Evolutionary conservation across 202 grass and related monocot species (phyloP), one percentile per base, ranked within the genome.

Genomic region (Panicum virgatum): DNA sequence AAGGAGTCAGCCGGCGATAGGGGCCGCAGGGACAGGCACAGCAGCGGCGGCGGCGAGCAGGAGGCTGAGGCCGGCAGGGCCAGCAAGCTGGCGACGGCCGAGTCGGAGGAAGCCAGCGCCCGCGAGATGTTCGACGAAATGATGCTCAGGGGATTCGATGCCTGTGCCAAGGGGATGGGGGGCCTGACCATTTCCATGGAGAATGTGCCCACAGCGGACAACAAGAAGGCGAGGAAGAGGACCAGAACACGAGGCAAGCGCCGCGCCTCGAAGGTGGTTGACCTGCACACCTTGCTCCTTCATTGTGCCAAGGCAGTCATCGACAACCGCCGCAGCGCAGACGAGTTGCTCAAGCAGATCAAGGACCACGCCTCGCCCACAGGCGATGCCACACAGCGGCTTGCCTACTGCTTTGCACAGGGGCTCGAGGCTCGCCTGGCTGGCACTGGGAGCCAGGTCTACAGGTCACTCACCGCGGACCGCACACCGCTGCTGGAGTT

Each of bases 381-480:
- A 3, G 90, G 90, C 13, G 84, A 89, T 71, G 90, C 80, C 27
- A 75, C 37, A 3, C 80, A 92, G 72, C 82, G 90, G 65, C 66
- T 92, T 38, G 87, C 87, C 38, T 77, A 92, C 38, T 89, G 81
- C 34, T 92, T 92, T 23, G 68, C 80, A 0, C 87, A 89, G 37
- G 90, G 87, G 30, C 90, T 92, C 14, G 71, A 92, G 34, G 81
- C 84, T 7, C 80, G 90, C 14, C 66, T 92, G 30, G 84, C 76
- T 15, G 90, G 90, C 63, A 92, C 77, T 0, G 90, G 87, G 34
- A 89, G 84, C 76, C 69, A 82, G 23, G 30, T 85, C 39, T 92
- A 92, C 66, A 66, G 84, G 56, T 85, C 82, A 3, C 71, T 91
- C n/a, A 51, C 78, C 16, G 57, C 61, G 27, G 82, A 91, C n/a